Evolutionary conservation across 345 rosid genomes (phyloP), one percentile per base, ranked within the genome.

Genomic region (Durio zibethinus): DNA sequence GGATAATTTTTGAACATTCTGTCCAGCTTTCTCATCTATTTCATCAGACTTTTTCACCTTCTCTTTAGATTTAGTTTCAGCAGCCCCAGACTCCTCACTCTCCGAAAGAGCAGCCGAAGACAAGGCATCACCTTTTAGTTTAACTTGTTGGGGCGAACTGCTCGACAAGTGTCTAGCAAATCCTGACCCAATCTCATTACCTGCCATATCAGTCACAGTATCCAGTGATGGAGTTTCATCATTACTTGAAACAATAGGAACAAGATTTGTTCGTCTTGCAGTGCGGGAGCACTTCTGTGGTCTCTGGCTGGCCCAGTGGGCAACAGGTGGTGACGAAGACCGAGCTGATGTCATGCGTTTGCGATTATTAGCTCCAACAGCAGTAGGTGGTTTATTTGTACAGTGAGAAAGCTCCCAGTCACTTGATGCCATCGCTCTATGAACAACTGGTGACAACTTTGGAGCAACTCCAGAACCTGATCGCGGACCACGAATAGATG

Each of bases 331-430:
- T 77, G 98, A 90, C 70, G 98, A 90, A 77, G 98, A 89, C 68
- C 79, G 87, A 73, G 87, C 80, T 35, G 97, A 85, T 56, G 89
- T 50, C 72, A 87, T 78, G 72, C 95, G 98, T 72, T 90, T 96
- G 79, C 93, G 94, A 62, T 86, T 90, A 83, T 88, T 91, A 81
- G 81, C 77, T 78, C 92, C 99, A 61, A 86, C 80, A 74, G 90
- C 70, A 47, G 88, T 79, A 78, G 90, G 87, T 75, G 94, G 90
- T 86, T 94, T 90, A 86, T 82, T 93, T 74, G 89, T 80, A 84
- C 97, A 90, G 70, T 86, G 89, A 83, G 99, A 85, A 81, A 92
- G 82, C 79, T 93, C 98, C 97, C 94, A 93, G 50, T 93, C 95
- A 86, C 82, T 86, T 20, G 92, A 79, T 80, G 89, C 88, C 27